Evolutionary conservation across 2,329 filamentous ascomycete species (phyloP).

Genomic region (Diaporthe velutina): DNA sequence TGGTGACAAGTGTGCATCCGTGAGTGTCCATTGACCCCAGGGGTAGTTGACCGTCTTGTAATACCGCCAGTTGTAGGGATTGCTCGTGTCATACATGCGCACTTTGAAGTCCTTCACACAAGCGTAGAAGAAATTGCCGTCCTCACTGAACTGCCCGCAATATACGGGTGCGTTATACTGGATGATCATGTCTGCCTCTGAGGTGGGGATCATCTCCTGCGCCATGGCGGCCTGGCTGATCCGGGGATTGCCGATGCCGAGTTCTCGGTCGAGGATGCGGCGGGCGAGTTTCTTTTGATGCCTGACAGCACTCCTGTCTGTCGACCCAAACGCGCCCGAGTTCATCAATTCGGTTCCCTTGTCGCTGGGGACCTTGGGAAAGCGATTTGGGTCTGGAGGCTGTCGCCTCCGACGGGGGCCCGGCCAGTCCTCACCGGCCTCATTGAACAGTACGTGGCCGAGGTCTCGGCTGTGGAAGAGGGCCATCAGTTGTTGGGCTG

Average conservation of each 20-base stretch:
- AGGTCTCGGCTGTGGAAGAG: constrained; percentile 56
- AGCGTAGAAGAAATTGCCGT: constrained; percentile 97
- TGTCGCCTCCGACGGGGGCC: constrained; percentile 59
- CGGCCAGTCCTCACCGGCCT: constrained; percentile 45
- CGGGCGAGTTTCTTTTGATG: constrained; percentile 72
- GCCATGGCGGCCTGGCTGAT: constrained; percentile 75
- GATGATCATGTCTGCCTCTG: constrained; percentile 85
- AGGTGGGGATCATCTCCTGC: constrained; percentile 82
- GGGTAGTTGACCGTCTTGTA: constrained; percentile 92
- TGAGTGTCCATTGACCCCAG: constrained; percentile 94
- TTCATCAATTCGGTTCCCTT: constrained; percentile 84
- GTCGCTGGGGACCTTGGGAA: constrained; percentile 88
- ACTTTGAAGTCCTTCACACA: constrained; percentile 94
- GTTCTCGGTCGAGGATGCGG: constrained; percentile 83
- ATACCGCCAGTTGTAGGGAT: constrained; percentile 94
- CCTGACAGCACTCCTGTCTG: constrained; percentile 65
- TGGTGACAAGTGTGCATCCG: constrained; percentile 89
- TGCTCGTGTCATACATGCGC: constrained; percentile 97
- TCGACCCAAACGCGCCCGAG: constrained; percentile 82
- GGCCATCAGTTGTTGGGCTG: constrained; percentile 53
- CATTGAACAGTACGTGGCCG: constrained; percentile 51
- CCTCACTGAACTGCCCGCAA: constrained; percentile 95
- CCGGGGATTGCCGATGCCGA: constrained; percentile 76
- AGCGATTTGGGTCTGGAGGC: constrained; percentile 67
- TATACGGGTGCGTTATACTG: constrained; percentile 90